A percentile compares a stretch with the other conserved stretches of the same genome.
Conservation (phyloP, 345 rosid species). For the Melaleuca alternifolia region DNA sequence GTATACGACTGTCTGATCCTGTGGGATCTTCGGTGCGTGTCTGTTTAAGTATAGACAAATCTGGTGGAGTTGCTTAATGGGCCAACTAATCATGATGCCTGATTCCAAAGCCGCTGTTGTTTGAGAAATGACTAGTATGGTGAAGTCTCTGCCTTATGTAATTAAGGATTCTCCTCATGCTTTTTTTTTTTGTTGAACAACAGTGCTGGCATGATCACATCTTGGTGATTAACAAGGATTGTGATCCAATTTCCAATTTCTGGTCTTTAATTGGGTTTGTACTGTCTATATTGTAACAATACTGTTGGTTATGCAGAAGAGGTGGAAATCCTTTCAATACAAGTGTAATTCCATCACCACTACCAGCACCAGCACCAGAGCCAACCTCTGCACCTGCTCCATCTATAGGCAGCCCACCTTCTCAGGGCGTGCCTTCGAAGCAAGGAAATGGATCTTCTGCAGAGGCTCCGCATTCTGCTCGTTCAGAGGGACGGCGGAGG, state of each 20-base stretch:
- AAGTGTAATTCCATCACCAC: slow-evolving; percentile 55
- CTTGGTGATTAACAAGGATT: background rate
- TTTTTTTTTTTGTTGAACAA: background rate
- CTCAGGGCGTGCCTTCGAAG: slow-evolving; percentile 5
- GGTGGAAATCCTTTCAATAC: slow-evolving; percentile 94
- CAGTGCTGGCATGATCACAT: background rate
- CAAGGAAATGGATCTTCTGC: slow-evolving; percentile 4
- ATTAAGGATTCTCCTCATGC: background rate
- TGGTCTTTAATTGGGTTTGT: background rate
- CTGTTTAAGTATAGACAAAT: background rate
- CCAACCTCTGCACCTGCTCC: slow-evolving; percentile 36
- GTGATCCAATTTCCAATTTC: background rate
- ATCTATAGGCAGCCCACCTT: slow-evolving; percentile 19
- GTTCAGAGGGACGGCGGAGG: slow-evolving; percentile 24
- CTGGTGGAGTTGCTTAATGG: background rate
- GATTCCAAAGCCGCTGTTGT: background rate
- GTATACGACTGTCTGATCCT: background rate
- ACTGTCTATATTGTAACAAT: background rate
- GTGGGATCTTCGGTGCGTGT: background rate
- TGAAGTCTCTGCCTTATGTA: background rate
- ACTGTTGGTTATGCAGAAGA: slow-evolving; percentile 34
- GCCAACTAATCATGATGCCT: background rate
- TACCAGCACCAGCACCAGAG: slow-evolving; percentile 39
- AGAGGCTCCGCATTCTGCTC: slow-evolving; percentile 23
- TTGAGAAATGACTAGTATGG: background rate